These are phyloP conservation scores for Septoria linicola DNA, from an alignment of 2,329 filamentous ascomycete genomes.

Conservation along the genomic window DNA sequence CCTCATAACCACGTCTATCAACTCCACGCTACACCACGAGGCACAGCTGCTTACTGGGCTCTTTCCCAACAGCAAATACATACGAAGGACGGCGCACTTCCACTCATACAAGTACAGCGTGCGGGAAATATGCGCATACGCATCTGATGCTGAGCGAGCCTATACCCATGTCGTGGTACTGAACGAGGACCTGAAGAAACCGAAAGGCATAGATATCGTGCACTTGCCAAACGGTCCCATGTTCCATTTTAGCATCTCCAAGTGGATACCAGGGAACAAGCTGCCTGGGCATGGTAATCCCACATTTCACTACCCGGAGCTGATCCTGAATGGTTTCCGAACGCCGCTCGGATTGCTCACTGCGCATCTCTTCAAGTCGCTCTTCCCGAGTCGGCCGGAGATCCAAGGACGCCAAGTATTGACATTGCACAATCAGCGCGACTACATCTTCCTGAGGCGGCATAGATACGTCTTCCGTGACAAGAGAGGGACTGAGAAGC, in stretches of 20 bases:
- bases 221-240: slow-evolving; percentile 83
- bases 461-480: slow-evolving; percentile 93
- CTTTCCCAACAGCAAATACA: slow-evolving; percentile 79
- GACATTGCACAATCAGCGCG: slow-evolving; percentile 89
- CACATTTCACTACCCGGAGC: slow-evolving; percentile 85
- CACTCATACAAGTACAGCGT: slow-evolving; percentile 90
- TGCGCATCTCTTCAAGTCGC: slow-evolving; percentile 75
- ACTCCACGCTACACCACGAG: slow-evolving; percentile 82
- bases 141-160: slow-evolving; percentile 63
- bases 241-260: slow-evolving; percentile 87
- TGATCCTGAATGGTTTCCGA: slow-evolving; percentile 90
- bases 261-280: slow-evolving; percentile 85
- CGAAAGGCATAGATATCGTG: slow-evolving; percentile 77
- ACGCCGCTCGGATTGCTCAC: slow-evolving; percentile 87
- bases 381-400: slow-evolving; percentile 81
- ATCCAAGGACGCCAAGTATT: slow-evolving; percentile 84
- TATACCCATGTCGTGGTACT: slow-evolving; percentile 84
- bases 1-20: slow-evolving; percentile 85
- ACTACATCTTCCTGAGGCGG: slow-evolving; percentile 89
- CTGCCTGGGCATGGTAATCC: slow-evolving; percentile 87
- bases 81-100: slow-evolving; percentile 78
- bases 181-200: slow-evolving; percentile 84
- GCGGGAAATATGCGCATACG: slow-evolving; percentile 84
- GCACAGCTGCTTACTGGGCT: slow-evolving; percentile 74
- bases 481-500: slow-evolving; percentile 82